phyloP scores from a whole-genome alignment of 2,329 filamentous ascomycete species.

The Moelleriella libera region DNA sequence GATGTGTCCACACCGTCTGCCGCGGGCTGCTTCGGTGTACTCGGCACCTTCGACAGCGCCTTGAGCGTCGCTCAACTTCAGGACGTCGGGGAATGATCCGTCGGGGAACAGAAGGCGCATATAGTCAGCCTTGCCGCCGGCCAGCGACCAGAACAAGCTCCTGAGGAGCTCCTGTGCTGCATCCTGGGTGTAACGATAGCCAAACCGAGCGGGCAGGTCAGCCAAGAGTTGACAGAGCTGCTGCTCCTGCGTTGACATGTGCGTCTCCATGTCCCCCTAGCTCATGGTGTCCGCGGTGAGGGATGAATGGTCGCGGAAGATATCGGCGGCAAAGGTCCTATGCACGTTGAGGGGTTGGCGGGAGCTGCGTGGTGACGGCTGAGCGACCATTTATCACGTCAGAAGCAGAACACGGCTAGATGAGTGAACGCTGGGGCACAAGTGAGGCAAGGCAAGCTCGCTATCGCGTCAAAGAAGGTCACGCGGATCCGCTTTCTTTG shows the following conservation, averaged over 20 bases:
- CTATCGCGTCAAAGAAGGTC: no score
- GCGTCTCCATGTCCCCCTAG: conserved; percentile 30
- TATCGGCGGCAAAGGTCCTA: background rate
- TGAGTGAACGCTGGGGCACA: no score
- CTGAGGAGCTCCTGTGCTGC: conserved; percentile 61
- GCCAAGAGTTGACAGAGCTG: conserved; percentile 74
- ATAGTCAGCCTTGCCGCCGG: conserved; percentile 59
- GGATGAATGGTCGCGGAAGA: background rate
- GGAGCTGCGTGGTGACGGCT: background rate
- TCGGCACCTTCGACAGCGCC: conserved; percentile 89
- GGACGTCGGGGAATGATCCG: conserved; percentile 47
- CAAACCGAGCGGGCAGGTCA: conserved; percentile 58
- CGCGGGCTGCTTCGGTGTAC: conserved; percentile 81
- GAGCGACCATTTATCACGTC: background rate
- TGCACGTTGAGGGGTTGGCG: no score
- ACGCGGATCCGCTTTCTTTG: no score
- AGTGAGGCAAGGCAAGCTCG: no score
- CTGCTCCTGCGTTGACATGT: conserved; percentile 56
- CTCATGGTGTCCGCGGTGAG: conserved; percentile 11
- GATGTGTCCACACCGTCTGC: conserved; percentile 93
- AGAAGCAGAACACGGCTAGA: background rate
- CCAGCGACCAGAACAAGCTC: conserved; percentile 77
- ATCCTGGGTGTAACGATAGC: conserved; percentile 60
- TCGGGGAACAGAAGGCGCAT: conserved; percentile 71
- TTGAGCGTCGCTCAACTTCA: conserved; percentile 77